Conservation (phyloP, 2,329 filamentous ascomycete genomes). For the Trichoderma citrinoviride region DNA sequence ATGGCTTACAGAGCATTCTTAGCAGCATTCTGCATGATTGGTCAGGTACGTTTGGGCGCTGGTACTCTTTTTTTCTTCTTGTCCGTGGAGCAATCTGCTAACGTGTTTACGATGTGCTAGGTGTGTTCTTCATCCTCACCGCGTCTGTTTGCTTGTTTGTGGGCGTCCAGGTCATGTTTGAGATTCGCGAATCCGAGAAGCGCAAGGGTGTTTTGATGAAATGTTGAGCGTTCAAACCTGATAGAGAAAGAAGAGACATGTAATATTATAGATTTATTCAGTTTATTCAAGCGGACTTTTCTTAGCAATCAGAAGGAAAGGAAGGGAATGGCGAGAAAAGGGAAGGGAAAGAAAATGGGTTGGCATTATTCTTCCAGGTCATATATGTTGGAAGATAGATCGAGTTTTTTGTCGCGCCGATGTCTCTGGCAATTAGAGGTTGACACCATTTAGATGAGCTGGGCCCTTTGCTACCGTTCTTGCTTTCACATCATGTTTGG, state of each 20-base stretch:
- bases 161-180: conserved; percentile 93
- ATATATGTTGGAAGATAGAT: too few species aligned
- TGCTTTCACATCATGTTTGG: background rate
- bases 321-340: background rate
- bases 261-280: conserved; percentile 5
- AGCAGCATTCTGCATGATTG: conserved; percentile 72
- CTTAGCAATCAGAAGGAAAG: background rate
- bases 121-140: conserved; percentile 67
- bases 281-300: conserved; percentile 6
- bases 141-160: conserved; percentile 78
- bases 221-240: conserved; percentile 54
- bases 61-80: background rate
- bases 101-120: conserved; percentile 40
- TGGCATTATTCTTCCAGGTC: too few species aligned
- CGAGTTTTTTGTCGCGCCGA: too few species aligned
- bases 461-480: background rate
- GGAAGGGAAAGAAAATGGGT: background rate
- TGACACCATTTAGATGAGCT: too few species aligned
- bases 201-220: conserved; percentile 79
- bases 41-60: conserved; percentile 50
- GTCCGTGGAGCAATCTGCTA: background rate
- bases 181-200: conserved; percentile 81
- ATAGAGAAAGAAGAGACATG: background rate
- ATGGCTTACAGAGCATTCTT: conserved; percentile 77
- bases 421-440: too few species aligned